Conservation (phyloP, 75 land plant genomes). For the Sequoiadendron giganteum region DNA sequence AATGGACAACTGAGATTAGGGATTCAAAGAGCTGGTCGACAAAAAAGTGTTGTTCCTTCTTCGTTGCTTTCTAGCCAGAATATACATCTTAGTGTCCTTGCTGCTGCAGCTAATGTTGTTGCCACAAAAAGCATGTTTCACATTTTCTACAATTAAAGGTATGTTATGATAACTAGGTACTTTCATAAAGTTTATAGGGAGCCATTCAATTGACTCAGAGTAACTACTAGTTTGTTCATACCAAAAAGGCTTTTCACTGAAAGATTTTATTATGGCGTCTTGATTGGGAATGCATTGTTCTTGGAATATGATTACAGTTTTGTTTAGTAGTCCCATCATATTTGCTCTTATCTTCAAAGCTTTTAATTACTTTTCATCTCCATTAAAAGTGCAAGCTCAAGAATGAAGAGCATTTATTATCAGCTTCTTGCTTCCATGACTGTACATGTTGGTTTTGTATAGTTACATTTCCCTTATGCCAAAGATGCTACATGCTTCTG, state of each 20-base stretch:
- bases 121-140: slow-evolving; percentile 51
- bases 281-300: not conserved
- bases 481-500: not conserved
- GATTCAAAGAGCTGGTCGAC: slow-evolving; percentile 57
- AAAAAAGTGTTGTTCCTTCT: slow-evolving; percentile 20
- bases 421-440: not conserved
- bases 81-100: slow-evolving; percentile 45
- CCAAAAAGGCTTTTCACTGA: not conserved
- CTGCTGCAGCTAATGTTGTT: slow-evolving; percentile 66
- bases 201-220: not conserved
- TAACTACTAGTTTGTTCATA: not conserved
- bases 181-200: not conserved
- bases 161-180: not conserved
- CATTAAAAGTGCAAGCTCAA: not conserved
- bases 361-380: not conserved
- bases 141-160: slow-evolving; percentile 87
- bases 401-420: not conserved
- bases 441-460: not conserved
- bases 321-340: not conserved
- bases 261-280: not conserved
- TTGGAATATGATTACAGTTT: not conserved
- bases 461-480: not conserved
- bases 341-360: not conserved
- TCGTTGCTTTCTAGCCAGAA: slow-evolving; percentile 33
- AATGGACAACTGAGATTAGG: slow-evolving; percentile 80